These are phyloP conservation scores for Scutellaria galericulata DNA, from an alignment of 257 asterid species.

Conservation along the genomic window DNA sequence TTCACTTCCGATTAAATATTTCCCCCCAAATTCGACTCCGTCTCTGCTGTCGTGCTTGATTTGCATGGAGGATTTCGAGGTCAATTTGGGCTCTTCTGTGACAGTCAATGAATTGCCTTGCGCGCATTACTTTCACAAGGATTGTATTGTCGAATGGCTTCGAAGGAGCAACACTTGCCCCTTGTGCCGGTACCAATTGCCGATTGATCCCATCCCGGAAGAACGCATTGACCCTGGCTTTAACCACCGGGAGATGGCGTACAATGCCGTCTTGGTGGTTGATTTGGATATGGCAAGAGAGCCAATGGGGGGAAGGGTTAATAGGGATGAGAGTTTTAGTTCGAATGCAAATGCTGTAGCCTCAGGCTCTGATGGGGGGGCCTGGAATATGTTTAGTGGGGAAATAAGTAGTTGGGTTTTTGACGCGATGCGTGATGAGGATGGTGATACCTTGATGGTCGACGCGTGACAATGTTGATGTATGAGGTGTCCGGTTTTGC, in stretches of 20 bases:
- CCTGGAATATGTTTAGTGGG: slow-evolving; percentile 6
- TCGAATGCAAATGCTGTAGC: slow-evolving; percentile 24
- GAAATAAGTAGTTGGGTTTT: slow-evolving; percentile 25
- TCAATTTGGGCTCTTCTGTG: slow-evolving; percentile 22
- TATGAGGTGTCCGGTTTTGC: slow-evolving; percentile 25
- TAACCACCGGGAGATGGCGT: slow-evolving; percentile 20
- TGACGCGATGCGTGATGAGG: slow-evolving; percentile 58
- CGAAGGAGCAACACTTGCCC: slow-evolving; percentile 61
- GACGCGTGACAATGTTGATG: slow-evolving; percentile 43
- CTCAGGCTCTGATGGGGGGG: slow-evolving; percentile 28
- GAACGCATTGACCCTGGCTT: neutral
- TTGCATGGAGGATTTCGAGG: slow-evolving; percentile 59
- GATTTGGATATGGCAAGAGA: slow-evolving; percentile 31
- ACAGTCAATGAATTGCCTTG: slow-evolving; percentile 52
- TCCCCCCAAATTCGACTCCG: slow-evolving; percentile 35
- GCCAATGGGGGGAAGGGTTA: slow-evolving; percentile 22
- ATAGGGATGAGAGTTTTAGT: slow-evolving; percentile 29
- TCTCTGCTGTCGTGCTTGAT: slow-evolving; percentile 50
- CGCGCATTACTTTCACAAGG: slow-evolving; percentile 53
- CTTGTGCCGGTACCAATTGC: slow-evolving; percentile 55
- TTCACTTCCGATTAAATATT: slow-evolving; percentile 43
- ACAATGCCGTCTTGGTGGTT: slow-evolving; percentile 21
- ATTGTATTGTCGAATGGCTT: slow-evolving; percentile 62
- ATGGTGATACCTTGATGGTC: slow-evolving; percentile 62
- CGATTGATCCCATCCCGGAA: slow-evolving; percentile 32